These are phyloP conservation scores for Aspergillus steynii DNA, from an alignment of 495 filamentous ascomycete species.

Conservation along the genomic window DNA sequence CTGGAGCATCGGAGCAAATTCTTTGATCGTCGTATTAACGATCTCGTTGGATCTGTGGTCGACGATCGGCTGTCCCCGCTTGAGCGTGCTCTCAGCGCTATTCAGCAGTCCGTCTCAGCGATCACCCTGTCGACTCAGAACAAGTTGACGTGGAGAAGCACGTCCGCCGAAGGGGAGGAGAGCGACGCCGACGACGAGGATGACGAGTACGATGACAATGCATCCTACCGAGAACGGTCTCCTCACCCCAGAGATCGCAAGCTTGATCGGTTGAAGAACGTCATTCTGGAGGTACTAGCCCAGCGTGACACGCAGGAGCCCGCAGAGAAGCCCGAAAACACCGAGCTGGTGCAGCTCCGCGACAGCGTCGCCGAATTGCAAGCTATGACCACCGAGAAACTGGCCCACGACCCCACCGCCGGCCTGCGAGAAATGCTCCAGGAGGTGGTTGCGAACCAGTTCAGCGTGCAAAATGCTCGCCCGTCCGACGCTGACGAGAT, in stretches of 20 bases:
- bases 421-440: slow-evolving; percentile 49
- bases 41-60: slow-evolving; percentile 77
- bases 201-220: slow-evolving; percentile 58
- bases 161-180: slow-evolving; percentile 64
- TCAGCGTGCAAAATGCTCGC: slow-evolving; percentile 32
- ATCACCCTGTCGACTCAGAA: slow-evolving; percentile 43
- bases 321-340: slow-evolving; percentile 37
- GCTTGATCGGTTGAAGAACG: slow-evolving; percentile 77
- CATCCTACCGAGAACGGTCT: slow-evolving; percentile 50
- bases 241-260: slow-evolving; percentile 73
- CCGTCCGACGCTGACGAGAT: slow-evolving; percentile 47
- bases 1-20: slow-evolving; percentile 71
- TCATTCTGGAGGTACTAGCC: slow-evolving; percentile 76
- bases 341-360: slow-evolving; percentile 53
- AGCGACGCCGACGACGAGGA: slow-evolving; percentile 97
- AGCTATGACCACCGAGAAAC: slow-evolving; percentile 38
- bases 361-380: slow-evolving; percentile 61
- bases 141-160: slow-evolving; percentile 49
- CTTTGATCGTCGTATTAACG: slow-evolving; percentile 86
- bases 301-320: slow-evolving; percentile 45
- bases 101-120: slow-evolving; percentile 66
- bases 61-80: slow-evolving; percentile 74
- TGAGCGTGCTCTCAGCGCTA: slow-evolving; percentile 70
- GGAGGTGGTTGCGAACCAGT: slow-evolving; percentile 44
- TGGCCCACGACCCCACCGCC: slow-evolving; percentile 38